Conservation (phyloP, 2,329 filamentous ascomycete species). For the Nemania bipapillata region DNA sequence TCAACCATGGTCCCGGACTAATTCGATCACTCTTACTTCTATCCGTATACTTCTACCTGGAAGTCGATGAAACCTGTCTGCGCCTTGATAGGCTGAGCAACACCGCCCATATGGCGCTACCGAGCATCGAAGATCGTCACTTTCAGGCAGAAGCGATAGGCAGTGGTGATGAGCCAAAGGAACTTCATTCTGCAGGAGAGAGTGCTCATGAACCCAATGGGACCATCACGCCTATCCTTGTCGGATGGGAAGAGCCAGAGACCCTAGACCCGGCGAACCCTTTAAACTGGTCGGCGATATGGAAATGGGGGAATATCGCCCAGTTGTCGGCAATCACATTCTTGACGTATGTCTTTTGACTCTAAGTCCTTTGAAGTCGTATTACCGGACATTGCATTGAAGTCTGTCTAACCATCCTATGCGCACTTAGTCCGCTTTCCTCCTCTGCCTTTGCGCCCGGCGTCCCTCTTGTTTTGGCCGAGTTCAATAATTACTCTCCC, state of each 20-base stretch:
- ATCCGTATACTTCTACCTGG: background rate
- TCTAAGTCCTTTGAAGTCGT: background rate
- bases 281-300: background rate
- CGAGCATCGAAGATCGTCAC: background rate
- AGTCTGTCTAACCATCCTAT: background rate
- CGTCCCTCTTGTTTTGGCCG: background rate
- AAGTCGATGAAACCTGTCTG: background rate
- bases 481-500: background rate
- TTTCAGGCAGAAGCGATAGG: background rate
- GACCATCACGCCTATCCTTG: background rate
- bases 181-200: background rate
- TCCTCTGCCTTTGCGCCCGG: background rate
- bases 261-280: background rate
- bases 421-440: background rate
- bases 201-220: background rate
- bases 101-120: background rate
- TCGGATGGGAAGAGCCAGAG: background rate
- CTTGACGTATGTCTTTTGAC: background rate
- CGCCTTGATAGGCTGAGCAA: background rate
- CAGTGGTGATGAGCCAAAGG: background rate
- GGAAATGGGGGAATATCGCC: background rate
- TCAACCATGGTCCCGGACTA: background rate
- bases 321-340: background rate
- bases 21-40: background rate
- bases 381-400: background rate